Percentiles rank a stretch among this genome's conserved stretches.
Evolutionary conservation across 176 grass and related monocot species (phyloP).

Genomic region (Rhynchospora tenuis): DNA sequence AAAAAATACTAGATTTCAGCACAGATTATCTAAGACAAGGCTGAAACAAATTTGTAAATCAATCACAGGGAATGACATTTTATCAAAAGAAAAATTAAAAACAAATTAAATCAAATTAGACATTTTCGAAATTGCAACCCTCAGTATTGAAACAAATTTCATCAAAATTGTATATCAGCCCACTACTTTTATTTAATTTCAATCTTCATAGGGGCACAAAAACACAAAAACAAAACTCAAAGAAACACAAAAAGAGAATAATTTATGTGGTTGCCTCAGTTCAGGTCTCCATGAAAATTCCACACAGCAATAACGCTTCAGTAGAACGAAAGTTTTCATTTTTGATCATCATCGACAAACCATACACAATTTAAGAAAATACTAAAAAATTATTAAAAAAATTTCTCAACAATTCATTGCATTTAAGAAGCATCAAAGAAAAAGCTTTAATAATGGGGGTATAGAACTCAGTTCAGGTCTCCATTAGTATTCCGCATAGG

Average conservation of each 20-base stretch:
- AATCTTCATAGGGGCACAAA: neutral
- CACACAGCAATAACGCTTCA: slow-evolving; percentile 23
- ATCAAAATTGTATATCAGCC: slow-evolving; percentile 1
- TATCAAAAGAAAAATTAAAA: neutral
- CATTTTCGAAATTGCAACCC: neutral
- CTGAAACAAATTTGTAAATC: slow-evolving; percentile 13
- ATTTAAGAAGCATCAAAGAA: no score
- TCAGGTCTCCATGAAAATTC: slow-evolving; percentile 25
- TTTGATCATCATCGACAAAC: slow-evolving; percentile 17
- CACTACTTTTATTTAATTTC: slow-evolving; percentile 6
- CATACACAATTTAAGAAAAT: neutral
- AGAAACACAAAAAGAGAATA: neutral
- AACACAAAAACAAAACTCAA: neutral
- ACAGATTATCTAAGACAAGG: slow-evolving; percentile 4
- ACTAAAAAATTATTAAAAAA: neutral
- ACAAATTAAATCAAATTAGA: neutral
- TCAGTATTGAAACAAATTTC: slow-evolving; percentile 1
- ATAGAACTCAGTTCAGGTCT: slow-evolving; percentile 9
- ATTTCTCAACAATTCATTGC: neutral
- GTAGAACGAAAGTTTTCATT: slow-evolving; percentile 31
- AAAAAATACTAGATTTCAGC: slow-evolving; percentile 9
- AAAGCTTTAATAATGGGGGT: neutral
- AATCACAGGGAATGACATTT: slow-evolving; percentile 1
- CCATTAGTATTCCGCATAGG: neutral
- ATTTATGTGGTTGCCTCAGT: slow-evolving; percentile 8